These are phyloP conservation scores for Entophlyctis luteolus DNA, from an alignment of 192 early-diverging fungal species.

Conservation along the genomic window DNA sequence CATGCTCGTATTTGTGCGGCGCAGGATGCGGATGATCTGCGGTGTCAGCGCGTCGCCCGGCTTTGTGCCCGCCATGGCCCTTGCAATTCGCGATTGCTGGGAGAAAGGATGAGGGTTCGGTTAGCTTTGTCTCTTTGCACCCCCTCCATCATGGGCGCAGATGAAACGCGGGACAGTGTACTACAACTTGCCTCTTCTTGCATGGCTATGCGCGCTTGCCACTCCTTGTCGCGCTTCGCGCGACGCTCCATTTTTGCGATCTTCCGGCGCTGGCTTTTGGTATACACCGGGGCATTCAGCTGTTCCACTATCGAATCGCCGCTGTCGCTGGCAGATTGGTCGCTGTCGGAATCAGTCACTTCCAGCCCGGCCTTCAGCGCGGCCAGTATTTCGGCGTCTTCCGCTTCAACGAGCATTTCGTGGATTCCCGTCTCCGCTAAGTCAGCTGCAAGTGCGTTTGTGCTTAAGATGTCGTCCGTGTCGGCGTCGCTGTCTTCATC, in stretches of 20 bases:
- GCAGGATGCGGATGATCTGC: slow-evolving; percentile 16
- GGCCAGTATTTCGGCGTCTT: slow-evolving; percentile 14
- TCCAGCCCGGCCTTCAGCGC: slow-evolving; percentile 27
- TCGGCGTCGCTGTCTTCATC: slow-evolving; percentile 12
- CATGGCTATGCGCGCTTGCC: neutral
- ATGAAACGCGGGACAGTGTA: neutral
- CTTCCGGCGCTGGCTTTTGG: slow-evolving; percentile 3
- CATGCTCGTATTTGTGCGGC: slow-evolving; percentile 20
- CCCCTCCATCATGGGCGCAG: neutral
- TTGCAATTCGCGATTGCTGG: slow-evolving; percentile 10
- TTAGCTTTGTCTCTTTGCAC: too few relatives aligned
- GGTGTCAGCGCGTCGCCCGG: slow-evolving; percentile 1
- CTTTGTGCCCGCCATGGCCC: neutral
- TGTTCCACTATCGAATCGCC: neutral
- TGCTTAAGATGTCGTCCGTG: slow-evolving; percentile 8
- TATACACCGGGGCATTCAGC: neutral
- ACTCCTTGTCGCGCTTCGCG: slow-evolving; percentile 17
- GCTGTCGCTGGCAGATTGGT: neutral
- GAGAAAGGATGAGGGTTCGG: too few relatives aligned
- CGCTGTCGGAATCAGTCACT: neutral
- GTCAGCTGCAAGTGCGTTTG: slow-evolving; percentile 22
- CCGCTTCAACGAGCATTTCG: slow-evolving; percentile 10
- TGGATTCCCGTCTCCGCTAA: slow-evolving; percentile 14
- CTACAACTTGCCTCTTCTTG: neutral
- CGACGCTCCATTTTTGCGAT: neutral